A percentile compares a stretch with the other conserved stretches of the same genome.
phyloP scores from a whole-genome alignment of 768 basidiomycete genomes.

The Dacryopinax primogenitus region DNA sequence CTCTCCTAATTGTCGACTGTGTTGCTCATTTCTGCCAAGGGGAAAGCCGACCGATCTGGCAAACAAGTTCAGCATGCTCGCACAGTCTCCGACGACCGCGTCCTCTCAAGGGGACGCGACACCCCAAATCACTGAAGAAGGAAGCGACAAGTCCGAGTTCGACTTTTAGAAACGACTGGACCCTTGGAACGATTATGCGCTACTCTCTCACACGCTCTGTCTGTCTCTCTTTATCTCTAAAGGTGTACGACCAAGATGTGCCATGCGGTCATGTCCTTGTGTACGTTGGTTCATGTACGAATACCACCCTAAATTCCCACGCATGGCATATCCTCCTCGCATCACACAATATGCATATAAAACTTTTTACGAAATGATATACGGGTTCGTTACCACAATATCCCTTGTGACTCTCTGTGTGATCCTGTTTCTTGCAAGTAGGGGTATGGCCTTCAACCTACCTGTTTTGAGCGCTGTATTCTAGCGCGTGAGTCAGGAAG shows the following conservation, averaged over 20 bases:
- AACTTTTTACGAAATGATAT: not conserved
- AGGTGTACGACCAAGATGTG: constrained; percentile 7
- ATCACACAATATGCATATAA: not conserved
- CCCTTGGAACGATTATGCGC: not conserved
- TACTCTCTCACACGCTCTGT: not conserved
- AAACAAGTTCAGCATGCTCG: constrained; percentile 6
- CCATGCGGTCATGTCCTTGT: constrained; percentile 8
- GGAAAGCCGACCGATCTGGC: constrained; percentile 4
- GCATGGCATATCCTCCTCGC: constrained; percentile 4
- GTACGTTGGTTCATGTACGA: constrained; percentile 1
- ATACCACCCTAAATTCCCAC: not conserved
- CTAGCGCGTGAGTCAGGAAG: too few relatives aligned
- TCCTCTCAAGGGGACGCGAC: not conserved
- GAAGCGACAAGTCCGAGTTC: not conserved
- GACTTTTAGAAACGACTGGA: not conserved
- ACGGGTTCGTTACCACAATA: not conserved
- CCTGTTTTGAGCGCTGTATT: too few relatives aligned
- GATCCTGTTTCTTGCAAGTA: too few relatives aligned
- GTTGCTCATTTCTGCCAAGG: not conserved
- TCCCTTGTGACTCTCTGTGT: too few relatives aligned
- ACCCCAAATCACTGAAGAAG: not conserved
- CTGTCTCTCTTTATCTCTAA: not conserved
- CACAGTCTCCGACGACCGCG: not conserved
- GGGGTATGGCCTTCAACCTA: too few relatives aligned
- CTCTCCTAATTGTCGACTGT: not conserved